phyloP scores from a whole-genome alignment of 2,329 filamentous ascomycete species.

The Diatrype stigma region DNA sequence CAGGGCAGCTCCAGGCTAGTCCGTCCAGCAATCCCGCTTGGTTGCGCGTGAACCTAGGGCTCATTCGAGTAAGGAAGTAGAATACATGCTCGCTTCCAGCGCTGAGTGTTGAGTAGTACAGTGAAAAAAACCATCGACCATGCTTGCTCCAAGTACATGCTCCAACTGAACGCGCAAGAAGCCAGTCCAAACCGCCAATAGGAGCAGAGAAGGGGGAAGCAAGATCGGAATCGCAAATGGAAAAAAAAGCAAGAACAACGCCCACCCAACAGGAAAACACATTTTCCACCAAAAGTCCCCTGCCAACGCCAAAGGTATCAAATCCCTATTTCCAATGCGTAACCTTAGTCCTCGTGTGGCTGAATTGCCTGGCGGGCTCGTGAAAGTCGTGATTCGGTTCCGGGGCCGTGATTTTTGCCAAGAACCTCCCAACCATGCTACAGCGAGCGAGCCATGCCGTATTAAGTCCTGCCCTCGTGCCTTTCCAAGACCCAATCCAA shows the following conservation, averaged over 20 bases:
- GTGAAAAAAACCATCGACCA: too few relatives aligned
- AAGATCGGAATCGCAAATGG: background rate
- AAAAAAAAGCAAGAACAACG: background rate
- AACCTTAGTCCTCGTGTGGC: constrained; percentile 2
- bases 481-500: background rate
- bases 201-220: background rate
- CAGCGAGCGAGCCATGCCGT: background rate
- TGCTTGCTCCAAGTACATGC: too few relatives aligned
- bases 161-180: too few relatives aligned
- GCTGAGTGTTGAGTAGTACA: too few relatives aligned
- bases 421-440: background rate
- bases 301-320: constrained; percentile 18
- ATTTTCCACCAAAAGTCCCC: constrained; percentile 7
- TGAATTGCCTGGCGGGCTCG: background rate
- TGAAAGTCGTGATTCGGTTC: background rate
- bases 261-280: background rate
- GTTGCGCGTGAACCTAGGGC: too few relatives aligned
- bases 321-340: constrained; percentile 11
- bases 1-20: too few relatives aligned
- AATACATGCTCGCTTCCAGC: too few relatives aligned
- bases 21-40: too few relatives aligned
- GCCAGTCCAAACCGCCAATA: background rate
- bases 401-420: background rate
- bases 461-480: background rate
- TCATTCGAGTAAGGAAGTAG: too few relatives aligned